A percentile compares a stretch with the other conserved stretches of the same genome.
These are phyloP conservation scores for Daldinia caldariorum DNA, from an alignment of 495 filamentous ascomycete genomes.

Conservation along the genomic window DNA sequence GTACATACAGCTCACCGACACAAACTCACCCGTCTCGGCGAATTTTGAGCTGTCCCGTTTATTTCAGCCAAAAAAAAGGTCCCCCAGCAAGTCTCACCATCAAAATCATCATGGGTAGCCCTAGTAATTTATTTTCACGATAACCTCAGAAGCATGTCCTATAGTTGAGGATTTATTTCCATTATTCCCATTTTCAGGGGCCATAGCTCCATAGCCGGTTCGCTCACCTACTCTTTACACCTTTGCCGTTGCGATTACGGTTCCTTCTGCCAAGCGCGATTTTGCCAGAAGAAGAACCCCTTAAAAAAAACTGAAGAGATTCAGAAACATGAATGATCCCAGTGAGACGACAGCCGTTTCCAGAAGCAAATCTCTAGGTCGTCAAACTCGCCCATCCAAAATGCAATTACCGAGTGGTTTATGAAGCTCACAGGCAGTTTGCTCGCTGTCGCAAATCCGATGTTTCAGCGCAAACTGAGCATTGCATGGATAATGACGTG, in stretches of 20 bases:
- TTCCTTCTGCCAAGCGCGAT: slow-evolving; percentile 8
- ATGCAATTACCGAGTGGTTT: slow-evolving; percentile 22
- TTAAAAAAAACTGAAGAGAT: slow-evolving; percentile 4
- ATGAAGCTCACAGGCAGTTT: slow-evolving; percentile 8
- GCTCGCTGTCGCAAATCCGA: slow-evolving; percentile 9
- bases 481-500: slow-evolving; percentile 11
- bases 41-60: slow-evolving; percentile 11
- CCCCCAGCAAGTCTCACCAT: slow-evolving; percentile 18
- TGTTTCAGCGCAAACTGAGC: neutral
- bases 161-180: neutral
- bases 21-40: slow-evolving; percentile 14
- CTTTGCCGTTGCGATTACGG: neutral
- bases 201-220: neutral
- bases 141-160: slow-evolving; percentile 8
- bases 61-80: neutral
- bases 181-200: slow-evolving; percentile 12
- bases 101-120: slow-evolving; percentile 3
- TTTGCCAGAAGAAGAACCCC: slow-evolving; percentile 14
- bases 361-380: slow-evolving; percentile 13
- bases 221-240: neutral
- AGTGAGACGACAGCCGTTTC: slow-evolving; percentile 39
- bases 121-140: slow-evolving; percentile 15
- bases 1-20: slow-evolving; percentile 22
- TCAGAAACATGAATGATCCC: slow-evolving; percentile 17
- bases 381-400: slow-evolving; percentile 24